Evolutionary conservation across 371 early-diverging fungal species (phyloP).

Genomic region (Mortierella sp.): DNA sequence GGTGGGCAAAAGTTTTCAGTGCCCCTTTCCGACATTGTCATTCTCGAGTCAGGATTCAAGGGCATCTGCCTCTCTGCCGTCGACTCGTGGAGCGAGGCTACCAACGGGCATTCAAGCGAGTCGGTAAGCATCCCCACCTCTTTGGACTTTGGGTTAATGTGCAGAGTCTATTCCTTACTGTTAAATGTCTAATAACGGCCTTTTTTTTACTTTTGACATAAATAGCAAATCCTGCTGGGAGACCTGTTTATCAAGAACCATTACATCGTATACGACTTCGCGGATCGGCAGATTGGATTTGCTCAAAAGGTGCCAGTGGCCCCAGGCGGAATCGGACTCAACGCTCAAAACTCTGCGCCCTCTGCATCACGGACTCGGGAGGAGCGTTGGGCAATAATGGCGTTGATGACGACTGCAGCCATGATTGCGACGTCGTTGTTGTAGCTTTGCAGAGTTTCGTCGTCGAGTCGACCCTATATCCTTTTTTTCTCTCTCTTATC

Average conservation of each 20-base stretch:
- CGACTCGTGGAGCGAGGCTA: conserved; percentile 49
- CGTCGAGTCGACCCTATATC: not conserved
- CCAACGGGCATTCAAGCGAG: conserved; percentile 36
- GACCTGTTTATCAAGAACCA: conserved; percentile 57
- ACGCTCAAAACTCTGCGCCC: conserved; percentile 29
- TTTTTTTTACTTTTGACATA: not conserved
- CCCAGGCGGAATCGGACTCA: conserved; percentile 45
- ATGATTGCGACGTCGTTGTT: not conserved
- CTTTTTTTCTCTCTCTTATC: not conserved
- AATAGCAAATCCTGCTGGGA: conserved; percentile 46
- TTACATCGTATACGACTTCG: conserved; percentile 48
- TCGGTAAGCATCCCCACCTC: conserved; percentile 15
- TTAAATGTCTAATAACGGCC: not conserved
- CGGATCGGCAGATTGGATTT: conserved; percentile 33
- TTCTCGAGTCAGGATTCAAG: conserved; percentile 42
- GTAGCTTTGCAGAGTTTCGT: not conserved
- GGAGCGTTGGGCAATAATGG: not conserved
- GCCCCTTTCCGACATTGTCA: conserved; percentile 53
- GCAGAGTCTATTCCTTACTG: not conserved
- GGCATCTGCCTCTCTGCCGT: conserved; percentile 42
- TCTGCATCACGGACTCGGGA: not conserved
- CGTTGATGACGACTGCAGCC: not conserved
- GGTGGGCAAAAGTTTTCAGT: conserved; percentile 36
- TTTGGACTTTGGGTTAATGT: not conserved
- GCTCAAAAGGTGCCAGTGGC: conserved; percentile 35